phyloP scores from a whole-genome alignment of 495 filamentous ascomycete species.

The Aspergillus bridgeri region DNA sequence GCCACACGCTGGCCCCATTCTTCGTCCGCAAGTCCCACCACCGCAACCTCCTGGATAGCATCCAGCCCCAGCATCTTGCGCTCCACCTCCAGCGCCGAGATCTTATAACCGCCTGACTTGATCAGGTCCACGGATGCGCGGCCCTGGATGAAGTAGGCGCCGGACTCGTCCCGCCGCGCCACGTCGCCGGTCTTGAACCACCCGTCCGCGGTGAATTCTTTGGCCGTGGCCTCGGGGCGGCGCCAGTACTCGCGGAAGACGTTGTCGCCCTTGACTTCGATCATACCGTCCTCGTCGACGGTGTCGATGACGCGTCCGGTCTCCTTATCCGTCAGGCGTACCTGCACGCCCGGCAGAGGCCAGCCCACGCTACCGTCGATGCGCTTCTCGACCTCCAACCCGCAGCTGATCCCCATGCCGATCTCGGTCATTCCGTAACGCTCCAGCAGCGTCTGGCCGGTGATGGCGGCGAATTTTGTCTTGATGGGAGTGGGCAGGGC shows the following conservation, averaged over 20 bases:
- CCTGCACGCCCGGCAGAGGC: conserved; percentile 42
- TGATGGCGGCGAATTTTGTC: conserved; percentile 39
- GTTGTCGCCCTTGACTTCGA: conserved; percentile 43
- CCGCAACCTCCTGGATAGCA: conserved; percentile 39
- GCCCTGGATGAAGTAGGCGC: conserved; percentile 45
- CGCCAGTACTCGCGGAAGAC: conserved; percentile 47
- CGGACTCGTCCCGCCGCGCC: conserved; percentile 33
- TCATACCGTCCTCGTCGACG: conserved; percentile 42
- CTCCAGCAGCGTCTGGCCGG: conserved; percentile 40
- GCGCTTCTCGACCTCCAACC: conserved; percentile 32
- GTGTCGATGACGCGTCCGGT: conserved; percentile 32
- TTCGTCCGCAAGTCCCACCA: conserved; percentile 40
- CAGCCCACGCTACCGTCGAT: conserved; percentile 47
- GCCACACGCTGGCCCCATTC: conserved; percentile 48
- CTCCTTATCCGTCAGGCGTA: conserved; percentile 41
- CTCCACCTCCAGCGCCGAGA: conserved; percentile 45
- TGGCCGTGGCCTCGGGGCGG: conserved; percentile 38
- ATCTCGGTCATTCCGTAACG: conserved; percentile 49
- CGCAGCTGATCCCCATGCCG: conserved; percentile 46
- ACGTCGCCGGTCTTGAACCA: conserved; percentile 52
- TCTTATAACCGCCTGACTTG: conserved; percentile 47
- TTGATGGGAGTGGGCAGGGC: conserved; percentile 43
- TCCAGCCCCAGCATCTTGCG: conserved; percentile 38
- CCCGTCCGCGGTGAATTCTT: conserved; percentile 42
- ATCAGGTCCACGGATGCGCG: conserved; percentile 46